These are phyloP conservation scores for Chalaropsis thielavioides DNA, from an alignment of 2,329 filamentous ascomycete species.

Conservation along the genomic window DNA sequence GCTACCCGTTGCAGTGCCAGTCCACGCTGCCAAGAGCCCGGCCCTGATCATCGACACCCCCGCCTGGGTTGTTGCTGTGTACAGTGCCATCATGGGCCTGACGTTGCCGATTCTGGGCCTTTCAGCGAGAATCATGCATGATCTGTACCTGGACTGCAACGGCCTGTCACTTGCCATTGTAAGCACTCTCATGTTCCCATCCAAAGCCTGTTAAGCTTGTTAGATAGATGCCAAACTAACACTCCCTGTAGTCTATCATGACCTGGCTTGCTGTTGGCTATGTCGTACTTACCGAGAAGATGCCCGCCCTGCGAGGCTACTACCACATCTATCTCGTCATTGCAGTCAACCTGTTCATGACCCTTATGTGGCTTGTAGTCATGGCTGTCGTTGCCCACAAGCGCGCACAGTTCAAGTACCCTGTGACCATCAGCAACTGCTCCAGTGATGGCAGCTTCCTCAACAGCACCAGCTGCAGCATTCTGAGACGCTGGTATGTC, in stretches of 20 bases:
- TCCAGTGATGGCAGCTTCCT: conserved; percentile 28
- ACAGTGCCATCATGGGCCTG: conserved; percentile 30
- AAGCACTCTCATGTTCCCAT: conserved; percentile 19
- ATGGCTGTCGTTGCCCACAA: conserved; percentile 28
- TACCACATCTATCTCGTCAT: conserved; percentile 35
- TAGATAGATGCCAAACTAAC: not conserved
- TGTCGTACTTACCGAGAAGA: conserved; percentile 29
- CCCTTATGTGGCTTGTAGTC: conserved; percentile 35
- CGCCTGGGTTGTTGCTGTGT: conserved; percentile 30
- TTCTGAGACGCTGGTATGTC: conserved; percentile 21
- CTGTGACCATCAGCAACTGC: conserved; percentile 23
- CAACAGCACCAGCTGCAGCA: conserved; percentile 27
- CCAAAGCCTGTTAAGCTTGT: not conserved
- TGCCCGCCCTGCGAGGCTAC: conserved; percentile 23
- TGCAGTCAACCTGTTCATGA: conserved; percentile 30
- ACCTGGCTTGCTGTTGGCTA: conserved; percentile 34
- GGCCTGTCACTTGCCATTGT: conserved; percentile 31
- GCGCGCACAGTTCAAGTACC: conserved; percentile 27
- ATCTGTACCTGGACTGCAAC: conserved; percentile 27
- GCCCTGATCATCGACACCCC: conserved; percentile 29
- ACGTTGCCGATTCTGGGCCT: conserved; percentile 32
- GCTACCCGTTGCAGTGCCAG: not conserved
- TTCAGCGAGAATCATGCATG: conserved; percentile 29
- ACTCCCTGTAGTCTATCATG: conserved; percentile 27
- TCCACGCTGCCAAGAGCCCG: not conserved